Evolutionary conservation across 2,329 filamentous ascomycete genomes (phyloP), one percentile per base, ranked within the genome.

Genomic region (Fusarium kyushuense): DNA sequence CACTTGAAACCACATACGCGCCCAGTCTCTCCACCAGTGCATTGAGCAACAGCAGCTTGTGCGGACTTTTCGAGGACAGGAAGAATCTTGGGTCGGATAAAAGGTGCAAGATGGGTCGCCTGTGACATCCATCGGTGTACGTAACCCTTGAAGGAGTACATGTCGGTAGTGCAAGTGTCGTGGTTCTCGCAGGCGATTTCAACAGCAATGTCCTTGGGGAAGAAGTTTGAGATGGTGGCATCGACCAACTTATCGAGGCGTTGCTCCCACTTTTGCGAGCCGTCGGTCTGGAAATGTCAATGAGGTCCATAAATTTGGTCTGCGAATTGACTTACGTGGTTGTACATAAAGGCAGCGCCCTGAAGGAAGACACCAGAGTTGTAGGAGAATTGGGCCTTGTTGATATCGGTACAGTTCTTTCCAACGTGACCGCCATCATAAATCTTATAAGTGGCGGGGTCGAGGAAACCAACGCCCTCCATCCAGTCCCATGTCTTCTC

Each of bases 331-430:
- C 82, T 70, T 73, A 84, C 82, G 43, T 77, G 81, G 70, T 90
- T 90, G 76, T 89, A 91, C 87, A 91, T 87, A 72, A 84, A 85
- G 4, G 89, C 88, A 2, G 85, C 84, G 3, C 88, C 89, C 32
- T 85, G 80, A 6, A 89, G 72, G 59, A 84, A 87, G 5, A 88
- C 81, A 21, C 86, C 88, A 36, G 86, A 84, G 70, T 87, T 88
- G 74, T 89, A 88, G 0, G 86, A 85, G 79, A 86, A 90, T 68
- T 90, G 86, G 7, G 84, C 79, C 61, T 83, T 81, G 75, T 86
- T 85, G 63, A 87, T 80, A 45, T 81, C 77, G 25, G 82, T 85
- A 74, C 89, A 91, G 71, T 88, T 84, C 32, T 78, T 76, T 32
- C 76, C 76, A 14, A 84, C 81, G 61, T 86, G 79, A 8, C 80